phyloP scores from a whole-genome alignment of 2,329 filamentous ascomycete species.

The Tolypocladium endophyticum region DNA sequence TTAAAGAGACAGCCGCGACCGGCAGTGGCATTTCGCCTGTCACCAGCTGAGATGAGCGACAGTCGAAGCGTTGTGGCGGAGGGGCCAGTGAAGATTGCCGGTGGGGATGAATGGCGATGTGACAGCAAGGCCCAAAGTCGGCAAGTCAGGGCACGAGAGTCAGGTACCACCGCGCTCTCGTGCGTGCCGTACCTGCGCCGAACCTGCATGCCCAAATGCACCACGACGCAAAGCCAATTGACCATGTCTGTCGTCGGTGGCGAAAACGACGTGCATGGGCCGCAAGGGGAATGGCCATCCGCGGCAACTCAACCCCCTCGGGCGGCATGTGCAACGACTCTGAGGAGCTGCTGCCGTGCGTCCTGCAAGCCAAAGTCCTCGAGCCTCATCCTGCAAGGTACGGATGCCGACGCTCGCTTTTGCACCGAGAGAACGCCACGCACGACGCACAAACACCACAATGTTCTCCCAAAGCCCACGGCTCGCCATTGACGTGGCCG shows the following conservation, averaged over 20 bases:
- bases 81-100: neutral
- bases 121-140: neutral
- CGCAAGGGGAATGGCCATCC: neutral
- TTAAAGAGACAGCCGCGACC: neutral
- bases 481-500: neutral
- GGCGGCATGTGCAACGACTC: neutral
- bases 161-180: neutral
- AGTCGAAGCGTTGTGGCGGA: neutral
- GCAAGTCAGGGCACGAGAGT: neutral
- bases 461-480: neutral
- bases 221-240: neutral
- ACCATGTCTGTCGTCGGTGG: neutral
- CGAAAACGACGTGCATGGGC: neutral
- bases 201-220: neutral
- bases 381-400: neutral
- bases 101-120: neutral
- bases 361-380: neutral
- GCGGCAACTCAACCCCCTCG: neutral
- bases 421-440: neutral
- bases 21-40: neutral
- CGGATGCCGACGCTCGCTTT: neutral
- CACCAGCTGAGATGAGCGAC: neutral
- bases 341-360: neutral
- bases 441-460: neutral
- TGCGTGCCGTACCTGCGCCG: neutral